These are phyloP conservation scores for Candolleomyces eurysporus DNA, from an alignment of 768 basidiomycete species.

Conservation along the genomic window DNA sequence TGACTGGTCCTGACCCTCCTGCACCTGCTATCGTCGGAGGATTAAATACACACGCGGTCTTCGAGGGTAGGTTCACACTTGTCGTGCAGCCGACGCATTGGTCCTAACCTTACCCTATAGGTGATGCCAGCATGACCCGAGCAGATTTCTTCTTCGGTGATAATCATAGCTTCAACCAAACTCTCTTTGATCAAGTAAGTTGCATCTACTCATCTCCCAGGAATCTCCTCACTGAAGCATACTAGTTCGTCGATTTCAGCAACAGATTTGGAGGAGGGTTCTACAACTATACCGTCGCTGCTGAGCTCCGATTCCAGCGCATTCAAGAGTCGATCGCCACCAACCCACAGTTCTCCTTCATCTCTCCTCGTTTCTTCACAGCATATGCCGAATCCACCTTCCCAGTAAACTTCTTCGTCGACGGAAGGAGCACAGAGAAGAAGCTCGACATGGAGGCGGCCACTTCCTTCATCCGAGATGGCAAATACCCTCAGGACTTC, in stretches of 20 bases:
- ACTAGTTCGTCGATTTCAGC: conserved; percentile 13
- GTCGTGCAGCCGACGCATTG: conserved; percentile 1
- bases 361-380: conserved; percentile 14
- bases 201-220: too few relatives aligned
- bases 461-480: conserved; percentile 16
- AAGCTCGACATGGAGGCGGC: conserved; percentile 13
- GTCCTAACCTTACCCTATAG: too few relatives aligned
- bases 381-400: conserved; percentile 15
- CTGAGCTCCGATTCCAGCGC: conserved; percentile 13
- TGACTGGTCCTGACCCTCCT: conserved; percentile 16
- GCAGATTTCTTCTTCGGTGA: conserved; percentile 19
- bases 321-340: conserved; percentile 21
- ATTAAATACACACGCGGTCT: conserved; percentile 16
- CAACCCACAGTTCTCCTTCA: conserved; percentile 16
- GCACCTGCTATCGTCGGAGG: conserved; percentile 17
- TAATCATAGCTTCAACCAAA: conserved; percentile 22
- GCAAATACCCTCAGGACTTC: conserved; percentile 17
- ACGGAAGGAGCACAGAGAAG: conserved; percentile 14
- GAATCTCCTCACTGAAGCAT: too few relatives aligned
- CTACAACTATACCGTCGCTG: conserved; percentile 17
- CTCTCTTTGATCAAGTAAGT: conserved; percentile 17
- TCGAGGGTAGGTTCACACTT: conserved; percentile 13
- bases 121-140: conserved; percentile 3
- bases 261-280: conserved; percentile 19
- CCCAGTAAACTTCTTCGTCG: conserved; percentile 17